Conservation (phyloP, 2,329 filamentous ascomycete genomes). For the Bipolaris victoriae region DNA sequence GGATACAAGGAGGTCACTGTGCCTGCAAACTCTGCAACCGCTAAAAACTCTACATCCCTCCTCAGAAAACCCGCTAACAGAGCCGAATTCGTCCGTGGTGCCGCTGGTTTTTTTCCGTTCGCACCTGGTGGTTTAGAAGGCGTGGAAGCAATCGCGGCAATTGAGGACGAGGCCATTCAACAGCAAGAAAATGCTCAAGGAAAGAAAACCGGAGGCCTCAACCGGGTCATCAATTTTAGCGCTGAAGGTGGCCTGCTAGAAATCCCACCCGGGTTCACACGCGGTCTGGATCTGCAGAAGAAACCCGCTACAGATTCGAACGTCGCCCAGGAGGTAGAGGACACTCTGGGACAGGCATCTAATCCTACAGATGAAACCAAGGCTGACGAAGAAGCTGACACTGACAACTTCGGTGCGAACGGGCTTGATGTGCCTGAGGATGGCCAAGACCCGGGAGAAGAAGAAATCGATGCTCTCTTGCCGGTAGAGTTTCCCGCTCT, state of each 20-base stretch:
- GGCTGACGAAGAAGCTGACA: constrained; percentile 33
- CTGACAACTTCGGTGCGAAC: constrained; percentile 30
- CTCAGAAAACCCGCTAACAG: constrained; percentile 82
- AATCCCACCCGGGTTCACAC: constrained; percentile 78
- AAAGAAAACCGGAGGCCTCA: constrained; percentile 62
- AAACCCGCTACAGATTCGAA: constrained; percentile 64
- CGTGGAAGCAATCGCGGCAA: constrained; percentile 81
- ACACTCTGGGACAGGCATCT: constrained; percentile 62
- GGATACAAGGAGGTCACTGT: constrained; percentile 95
- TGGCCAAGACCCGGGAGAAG: constrained; percentile 53
- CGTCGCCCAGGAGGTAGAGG: constrained; percentile 72
- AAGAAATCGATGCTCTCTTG: constrained; percentile 81
- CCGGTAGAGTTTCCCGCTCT: constrained; percentile 93
- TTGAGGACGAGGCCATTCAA: constrained; percentile 75
- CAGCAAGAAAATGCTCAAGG: constrained; percentile 54
- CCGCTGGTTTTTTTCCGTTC: constrained; percentile 93
- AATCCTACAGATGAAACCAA: constrained; percentile 33
- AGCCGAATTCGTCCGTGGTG: constrained; percentile 90
- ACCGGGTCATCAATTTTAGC: constrained; percentile 83
- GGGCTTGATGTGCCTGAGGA: constrained; percentile 51
- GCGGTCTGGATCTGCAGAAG: constrained; percentile 76
- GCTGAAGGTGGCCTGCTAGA: constrained; percentile 79
- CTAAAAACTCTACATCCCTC: constrained; percentile 93
- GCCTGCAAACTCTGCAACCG: constrained; percentile 84
- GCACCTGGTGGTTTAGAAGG: constrained; percentile 87